Evolutionary conservation across 2,329 filamentous ascomycete genomes (phyloP).

Genomic region (Hypoxylon sp.): DNA sequence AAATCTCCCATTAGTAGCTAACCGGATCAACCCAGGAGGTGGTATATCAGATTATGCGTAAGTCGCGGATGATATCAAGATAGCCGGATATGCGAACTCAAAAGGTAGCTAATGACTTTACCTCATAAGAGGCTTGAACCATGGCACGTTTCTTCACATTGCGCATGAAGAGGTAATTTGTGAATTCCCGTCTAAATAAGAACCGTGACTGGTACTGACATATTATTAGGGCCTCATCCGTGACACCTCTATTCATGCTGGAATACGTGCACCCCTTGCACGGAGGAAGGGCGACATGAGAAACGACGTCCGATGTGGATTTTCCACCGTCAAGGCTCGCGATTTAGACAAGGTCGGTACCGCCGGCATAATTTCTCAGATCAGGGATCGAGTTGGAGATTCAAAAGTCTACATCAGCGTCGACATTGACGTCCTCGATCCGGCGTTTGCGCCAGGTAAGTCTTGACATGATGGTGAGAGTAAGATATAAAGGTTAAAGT

Average conservation of each 20-base stretch:
- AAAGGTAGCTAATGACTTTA: constrained; percentile 4
- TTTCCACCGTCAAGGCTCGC: constrained; percentile 69
- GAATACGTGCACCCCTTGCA: constrained; percentile 69
- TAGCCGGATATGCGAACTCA: not conserved
- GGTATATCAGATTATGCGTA: constrained; percentile 73
- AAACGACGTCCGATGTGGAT: constrained; percentile 72
- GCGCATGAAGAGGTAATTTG: constrained; percentile 68
- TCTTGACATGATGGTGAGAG: not conserved
- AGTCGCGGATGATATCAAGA: constrained; percentile 46
- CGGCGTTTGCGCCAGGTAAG: constrained; percentile 72
- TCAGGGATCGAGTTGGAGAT: constrained; percentile 69
- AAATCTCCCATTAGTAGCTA: not conserved
- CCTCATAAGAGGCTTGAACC: constrained; percentile 64
- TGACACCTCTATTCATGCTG: constrained; percentile 73
- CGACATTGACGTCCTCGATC: constrained; percentile 86
- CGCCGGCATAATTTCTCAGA: constrained; percentile 73
- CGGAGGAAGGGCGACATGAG: constrained; percentile 65
- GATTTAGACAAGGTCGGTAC: constrained; percentile 81
- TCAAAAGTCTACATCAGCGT: constrained; percentile 78
- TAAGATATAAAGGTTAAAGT: not conserved
- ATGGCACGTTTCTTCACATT: constrained; percentile 74
- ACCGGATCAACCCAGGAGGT: constrained; percentile 58
- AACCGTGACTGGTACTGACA: not conserved
- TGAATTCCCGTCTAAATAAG: not conserved
- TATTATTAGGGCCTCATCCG: constrained; percentile 63